Evolutionary conservation across 345 rosid species (phyloP).

Genomic region (Eutrema heterophyllum): DNA sequence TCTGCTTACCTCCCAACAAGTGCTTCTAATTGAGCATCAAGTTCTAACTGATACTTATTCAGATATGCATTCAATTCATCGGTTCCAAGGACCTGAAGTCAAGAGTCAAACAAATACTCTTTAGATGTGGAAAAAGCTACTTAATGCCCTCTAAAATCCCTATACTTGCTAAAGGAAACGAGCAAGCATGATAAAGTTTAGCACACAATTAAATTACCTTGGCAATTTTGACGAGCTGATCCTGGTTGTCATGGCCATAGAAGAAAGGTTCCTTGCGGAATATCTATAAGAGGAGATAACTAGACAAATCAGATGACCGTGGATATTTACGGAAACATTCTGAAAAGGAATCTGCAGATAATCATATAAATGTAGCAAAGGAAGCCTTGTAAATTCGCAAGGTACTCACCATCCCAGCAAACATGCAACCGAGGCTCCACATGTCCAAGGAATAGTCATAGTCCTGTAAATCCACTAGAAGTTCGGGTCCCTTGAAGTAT

Average conservation of each 20-base stretch:
- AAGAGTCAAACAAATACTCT: background rate
- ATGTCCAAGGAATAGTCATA: slow-evolving; percentile 98
- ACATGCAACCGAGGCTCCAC: slow-evolving; percentile 99
- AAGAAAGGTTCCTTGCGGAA: slow-evolving; percentile 98
- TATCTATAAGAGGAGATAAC: slow-evolving; percentile 42
- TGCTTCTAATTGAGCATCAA: slow-evolving; percentile 89
- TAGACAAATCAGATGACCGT: background rate
- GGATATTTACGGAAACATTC: background rate
- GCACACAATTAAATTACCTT: slow-evolving; percentile 49
- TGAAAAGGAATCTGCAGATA: background rate
- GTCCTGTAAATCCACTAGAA: slow-evolving; percentile 91
- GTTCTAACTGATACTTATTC: slow-evolving; percentile 89
- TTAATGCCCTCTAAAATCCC: background rate
- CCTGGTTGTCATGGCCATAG: slow-evolving; percentile 99
- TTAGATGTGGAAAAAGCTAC: background rate
- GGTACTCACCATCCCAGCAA: slow-evolving; percentile 94
- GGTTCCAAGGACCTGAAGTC: slow-evolving; percentile 84
- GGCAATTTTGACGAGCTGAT: slow-evolving; percentile 96
- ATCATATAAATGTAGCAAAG: background rate
- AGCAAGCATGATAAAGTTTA: background rate
- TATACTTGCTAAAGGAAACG: background rate
- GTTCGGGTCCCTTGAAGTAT: slow-evolving; percentile 98
- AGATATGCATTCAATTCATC: slow-evolving; percentile 91
- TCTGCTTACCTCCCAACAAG: slow-evolving; percentile 84
- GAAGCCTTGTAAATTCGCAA: background rate